Percentiles rank a stretch among this genome's conserved stretches.
Evolutionary conservation across 2,329 filamentous ascomycete species (phyloP).

Genomic region (Colletotrichum endophyticum): DNA sequence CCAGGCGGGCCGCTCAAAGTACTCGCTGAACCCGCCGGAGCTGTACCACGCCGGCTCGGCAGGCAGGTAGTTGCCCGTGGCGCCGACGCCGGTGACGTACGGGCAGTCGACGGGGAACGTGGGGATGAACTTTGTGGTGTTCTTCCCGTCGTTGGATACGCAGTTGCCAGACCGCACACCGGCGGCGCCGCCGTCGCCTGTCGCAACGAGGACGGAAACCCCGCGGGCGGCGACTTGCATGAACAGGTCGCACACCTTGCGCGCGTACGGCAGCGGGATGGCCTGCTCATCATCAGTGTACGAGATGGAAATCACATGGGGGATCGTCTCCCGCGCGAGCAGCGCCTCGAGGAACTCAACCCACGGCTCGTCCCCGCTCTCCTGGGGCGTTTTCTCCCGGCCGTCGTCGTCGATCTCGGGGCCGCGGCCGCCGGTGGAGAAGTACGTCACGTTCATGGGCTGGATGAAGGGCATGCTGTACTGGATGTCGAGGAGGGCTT

Average conservation of each 20-base stretch:
- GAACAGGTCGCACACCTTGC: constrained; percentile 33
- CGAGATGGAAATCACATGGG: constrained; percentile 38
- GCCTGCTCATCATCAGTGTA: constrained; percentile 39
- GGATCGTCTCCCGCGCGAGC: constrained; percentile 27
- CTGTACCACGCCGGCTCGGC: constrained; percentile 37
- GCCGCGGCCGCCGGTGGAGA: constrained; percentile 6
- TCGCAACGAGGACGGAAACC: constrained; percentile 29
- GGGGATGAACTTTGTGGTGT: constrained; percentile 57
- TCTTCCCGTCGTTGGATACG: constrained; percentile 59
- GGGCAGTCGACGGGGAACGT: constrained; percentile 53
- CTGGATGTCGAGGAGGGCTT: background rate
- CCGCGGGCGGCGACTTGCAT: constrained; percentile 36
- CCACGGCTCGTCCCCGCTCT: constrained; percentile 34
- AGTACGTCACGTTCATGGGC: background rate
- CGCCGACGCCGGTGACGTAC: constrained; percentile 36
- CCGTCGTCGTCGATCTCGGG: background rate
- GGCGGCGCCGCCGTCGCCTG: constrained; percentile 31
- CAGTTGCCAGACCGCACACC: constrained; percentile 34
- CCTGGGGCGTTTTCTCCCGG: background rate
- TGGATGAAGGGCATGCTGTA: constrained; percentile 6
- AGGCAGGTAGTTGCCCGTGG: constrained; percentile 29
- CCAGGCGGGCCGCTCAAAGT: constrained; percentile 46
- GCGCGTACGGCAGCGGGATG: constrained; percentile 32
- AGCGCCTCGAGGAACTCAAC: constrained; percentile 31
- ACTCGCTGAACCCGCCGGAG: constrained; percentile 53